A percentile compares a stretch with the other conserved stretches of the same genome.
phyloP scores from a whole-genome alignment of 371 early-diverging fungal genomes.

The Mucor velutinosus region DNA sequence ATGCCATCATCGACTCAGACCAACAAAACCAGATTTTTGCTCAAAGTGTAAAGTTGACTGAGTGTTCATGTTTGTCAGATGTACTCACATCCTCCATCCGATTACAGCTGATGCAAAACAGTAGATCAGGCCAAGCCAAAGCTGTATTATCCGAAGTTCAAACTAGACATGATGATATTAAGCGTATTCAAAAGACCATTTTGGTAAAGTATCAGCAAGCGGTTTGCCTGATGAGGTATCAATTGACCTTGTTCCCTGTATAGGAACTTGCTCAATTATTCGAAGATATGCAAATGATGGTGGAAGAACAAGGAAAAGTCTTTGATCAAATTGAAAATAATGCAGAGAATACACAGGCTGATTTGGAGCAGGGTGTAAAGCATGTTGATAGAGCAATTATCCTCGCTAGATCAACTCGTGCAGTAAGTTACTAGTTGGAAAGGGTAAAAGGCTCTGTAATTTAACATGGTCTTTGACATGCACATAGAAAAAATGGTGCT shows the following conservation, averaged over 20 bases:
- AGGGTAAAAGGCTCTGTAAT: background rate
- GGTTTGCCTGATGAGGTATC: background rate
- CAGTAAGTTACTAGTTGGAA: conserved; percentile 45
- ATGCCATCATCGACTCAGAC: conserved; percentile 74
- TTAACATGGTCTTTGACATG: background rate
- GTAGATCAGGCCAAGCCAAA: conserved; percentile 80
- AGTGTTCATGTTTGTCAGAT: background rate
- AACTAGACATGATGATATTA: conserved; percentile 85
- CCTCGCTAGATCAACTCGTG: conserved; percentile 74
- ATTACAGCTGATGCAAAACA: conserved; percentile 69
- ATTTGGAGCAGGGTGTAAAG: conserved; percentile 74
- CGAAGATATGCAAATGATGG: conserved; percentile 88
- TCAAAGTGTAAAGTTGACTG: conserved; percentile 62
- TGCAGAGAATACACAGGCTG: conserved; percentile 61
- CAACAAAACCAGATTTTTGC: conserved; percentile 81
- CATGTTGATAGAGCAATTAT: conserved; percentile 72
- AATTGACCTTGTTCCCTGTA: background rate
- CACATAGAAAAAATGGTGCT: conserved; percentile 69
- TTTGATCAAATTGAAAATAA: conserved; percentile 74
- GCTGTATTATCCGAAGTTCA: conserved; percentile 85
- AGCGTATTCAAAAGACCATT: conserved; percentile 85
- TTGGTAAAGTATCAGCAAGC: conserved; percentile 46
- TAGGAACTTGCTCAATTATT: conserved; percentile 90
- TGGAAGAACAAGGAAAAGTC: conserved; percentile 78
- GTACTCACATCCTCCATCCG: background rate